Evolutionary conservation across 306 rosid species (phyloP).

Genomic region (Dalbergia cochinchinensis): DNA sequence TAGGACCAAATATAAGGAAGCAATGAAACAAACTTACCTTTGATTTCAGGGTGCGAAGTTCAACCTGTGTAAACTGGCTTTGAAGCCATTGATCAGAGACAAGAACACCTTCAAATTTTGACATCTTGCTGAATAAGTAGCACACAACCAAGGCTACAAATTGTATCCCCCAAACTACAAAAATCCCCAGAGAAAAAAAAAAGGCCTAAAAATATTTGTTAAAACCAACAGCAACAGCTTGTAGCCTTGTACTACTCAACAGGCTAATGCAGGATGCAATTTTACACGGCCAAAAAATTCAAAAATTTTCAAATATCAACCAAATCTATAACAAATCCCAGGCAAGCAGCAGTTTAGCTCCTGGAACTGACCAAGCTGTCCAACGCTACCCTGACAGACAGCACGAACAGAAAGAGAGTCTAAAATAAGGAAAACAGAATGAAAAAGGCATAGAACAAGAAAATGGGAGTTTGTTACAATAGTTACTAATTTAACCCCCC

Average conservation of each 20-base stretch:
- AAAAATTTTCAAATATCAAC: conserved; percentile 38
- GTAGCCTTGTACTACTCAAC: conserved; percentile 23
- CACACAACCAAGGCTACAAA: conserved; percentile 31
- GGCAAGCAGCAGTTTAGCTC: conserved; percentile 48
- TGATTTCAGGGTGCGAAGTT: conserved; percentile 86
- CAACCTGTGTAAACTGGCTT: conserved; percentile 92
- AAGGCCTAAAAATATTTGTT: neutral
- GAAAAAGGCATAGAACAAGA: neutral
- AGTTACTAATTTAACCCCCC: conserved; percentile 25
- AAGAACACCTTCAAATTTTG: conserved; percentile 80
- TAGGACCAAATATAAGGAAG: conserved; percentile 10
- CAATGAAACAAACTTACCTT: conserved; percentile 61
- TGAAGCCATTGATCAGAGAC: conserved; percentile 95
- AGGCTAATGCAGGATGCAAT: conserved; percentile 44
- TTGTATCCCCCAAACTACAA: conserved; percentile 41
- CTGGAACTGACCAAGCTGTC: conserved; percentile 49
- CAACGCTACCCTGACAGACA: conserved; percentile 50
- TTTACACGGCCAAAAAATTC: conserved; percentile 13
- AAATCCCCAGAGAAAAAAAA: conserved; percentile 16
- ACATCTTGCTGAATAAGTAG: conserved; percentile 64
- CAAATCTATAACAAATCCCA: conserved; percentile 37
- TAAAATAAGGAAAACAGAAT: conserved; percentile 33
- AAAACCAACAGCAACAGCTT: conserved; percentile 23
- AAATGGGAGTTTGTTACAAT: conserved; percentile 37
- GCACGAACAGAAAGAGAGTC: conserved; percentile 45